Conservation (phyloP, 352 stramenopile genomes). For the Phytophthora colocasiae region DNA sequence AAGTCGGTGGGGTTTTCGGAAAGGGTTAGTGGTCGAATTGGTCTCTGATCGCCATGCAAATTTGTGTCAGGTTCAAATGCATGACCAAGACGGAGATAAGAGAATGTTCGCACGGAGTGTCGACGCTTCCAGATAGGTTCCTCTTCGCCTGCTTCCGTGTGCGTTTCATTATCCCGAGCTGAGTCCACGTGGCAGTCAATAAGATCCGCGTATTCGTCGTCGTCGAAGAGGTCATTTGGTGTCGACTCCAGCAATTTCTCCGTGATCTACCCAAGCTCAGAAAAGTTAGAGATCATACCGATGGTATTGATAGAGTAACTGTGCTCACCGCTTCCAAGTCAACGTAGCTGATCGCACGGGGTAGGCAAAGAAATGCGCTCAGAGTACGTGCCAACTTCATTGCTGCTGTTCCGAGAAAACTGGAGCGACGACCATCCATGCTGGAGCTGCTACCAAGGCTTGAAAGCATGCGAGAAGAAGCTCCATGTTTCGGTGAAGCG, state of each 20-base stretch:
- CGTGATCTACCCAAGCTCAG: constrained; percentile 54
- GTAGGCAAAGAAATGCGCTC: constrained; percentile 72
- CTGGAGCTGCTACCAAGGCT: constrained; percentile 48
- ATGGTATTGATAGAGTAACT: neutral
- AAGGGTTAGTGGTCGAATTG: constrained; percentile 49
- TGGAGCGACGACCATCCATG: constrained; percentile 33
- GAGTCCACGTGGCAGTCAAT: constrained; percentile 79
- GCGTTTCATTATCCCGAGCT: constrained; percentile 45
- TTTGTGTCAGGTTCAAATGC: constrained; percentile 2
- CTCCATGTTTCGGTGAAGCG: constrained; percentile 21
- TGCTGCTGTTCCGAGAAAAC: constrained; percentile 40
- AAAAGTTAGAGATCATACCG: constrained; percentile 1
- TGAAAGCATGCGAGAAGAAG: constrained; percentile 20
- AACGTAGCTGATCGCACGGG: constrained; percentile 75
- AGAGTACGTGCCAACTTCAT: constrained; percentile 65
- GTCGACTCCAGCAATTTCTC: constrained; percentile 63
- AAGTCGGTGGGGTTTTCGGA: constrained; percentile 54
- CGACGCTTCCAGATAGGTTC: constrained; percentile 57
- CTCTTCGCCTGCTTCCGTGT: constrained; percentile 22
- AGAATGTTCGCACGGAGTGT: constrained; percentile 35
- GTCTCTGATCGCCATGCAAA: constrained; percentile 35
- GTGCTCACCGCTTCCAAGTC: constrained; percentile 64
- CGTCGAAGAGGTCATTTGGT: constrained; percentile 54
- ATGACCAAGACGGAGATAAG: neutral
- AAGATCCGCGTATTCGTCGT: constrained; percentile 70